These are phyloP conservation scores for Globisporangium parvum DNA, from an alignment of 352 stramenopile genomes.

Conservation along the genomic window DNA sequence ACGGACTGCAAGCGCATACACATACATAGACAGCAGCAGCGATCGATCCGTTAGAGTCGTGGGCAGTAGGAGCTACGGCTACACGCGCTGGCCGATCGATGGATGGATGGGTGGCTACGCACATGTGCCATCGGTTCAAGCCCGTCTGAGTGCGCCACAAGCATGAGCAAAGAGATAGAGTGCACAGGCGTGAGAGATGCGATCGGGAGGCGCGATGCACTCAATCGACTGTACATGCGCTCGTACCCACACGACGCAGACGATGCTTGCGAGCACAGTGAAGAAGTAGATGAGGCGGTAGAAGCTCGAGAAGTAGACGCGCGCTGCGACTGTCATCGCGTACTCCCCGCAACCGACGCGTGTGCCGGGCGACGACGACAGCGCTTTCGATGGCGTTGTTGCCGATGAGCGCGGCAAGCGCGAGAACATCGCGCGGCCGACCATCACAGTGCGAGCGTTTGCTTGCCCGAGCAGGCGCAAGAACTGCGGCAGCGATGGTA, in stretches of 20 bases:
- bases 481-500: too few species aligned
- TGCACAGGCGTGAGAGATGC: not conserved
- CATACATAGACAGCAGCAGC: slow-evolving; percentile 1
- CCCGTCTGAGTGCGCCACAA: slow-evolving; percentile 33
- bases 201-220: not conserved
- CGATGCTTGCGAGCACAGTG: slow-evolving; percentile 63
- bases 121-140: slow-evolving; percentile 75
- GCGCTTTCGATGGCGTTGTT: not conserved
- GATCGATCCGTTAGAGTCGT: not conserved
- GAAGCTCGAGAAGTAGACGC: slow-evolving; percentile 79
- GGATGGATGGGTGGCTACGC: slow-evolving; percentile 8
- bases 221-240: too few species aligned
- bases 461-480: too few species aligned
- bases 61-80: not conserved
- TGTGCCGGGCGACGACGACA: not conserved
- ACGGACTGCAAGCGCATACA: too few species aligned
- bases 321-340: slow-evolving; percentile 62
- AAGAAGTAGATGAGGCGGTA: slow-evolving; percentile 78
- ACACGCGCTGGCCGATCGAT: not conserved
- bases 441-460: not conserved
- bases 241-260: slow-evolving; percentile 71
- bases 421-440: not conserved
- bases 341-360: slow-evolving; percentile 66
- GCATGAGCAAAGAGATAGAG: slow-evolving; percentile 3
- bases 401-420: not conserved